Conservation (phyloP, 345 rosid genomes). For the Arabidopsis suecica region DNA sequence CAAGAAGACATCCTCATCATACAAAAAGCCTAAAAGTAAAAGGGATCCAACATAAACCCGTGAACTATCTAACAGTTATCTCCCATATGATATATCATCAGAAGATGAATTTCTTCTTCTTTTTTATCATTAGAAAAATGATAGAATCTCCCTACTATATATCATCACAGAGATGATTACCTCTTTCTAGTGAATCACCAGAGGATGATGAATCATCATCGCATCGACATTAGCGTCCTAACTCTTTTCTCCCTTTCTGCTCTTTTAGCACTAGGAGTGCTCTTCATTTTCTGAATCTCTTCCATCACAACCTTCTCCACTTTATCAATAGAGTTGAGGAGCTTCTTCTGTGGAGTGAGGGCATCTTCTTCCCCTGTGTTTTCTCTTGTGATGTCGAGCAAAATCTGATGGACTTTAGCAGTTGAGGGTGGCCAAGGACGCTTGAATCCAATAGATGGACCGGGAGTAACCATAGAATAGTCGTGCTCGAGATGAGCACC, state of each 20-base stretch:
- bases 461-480: conserved; percentile 52
- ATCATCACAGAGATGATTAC: conserved; percentile 41
- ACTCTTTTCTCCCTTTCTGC: conserved; percentile 72
- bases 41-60: conserved; percentile 20
- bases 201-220: conserved; percentile 46
- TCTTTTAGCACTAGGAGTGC: conserved; percentile 74
- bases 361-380: conserved; percentile 51
- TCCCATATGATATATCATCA: conserved; percentile 27
- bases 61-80: conserved; percentile 30
- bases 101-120: conserved; percentile 34
- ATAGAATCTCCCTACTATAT: conserved; percentile 32
- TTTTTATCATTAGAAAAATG: conserved; percentile 35
- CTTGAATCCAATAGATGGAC: conserved; percentile 49
- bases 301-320: conserved; percentile 83
- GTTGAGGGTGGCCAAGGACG: conserved; percentile 54
- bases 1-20: conserved; percentile 18
- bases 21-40: conserved; percentile 8
- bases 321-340: conserved; percentile 75
- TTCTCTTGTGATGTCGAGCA: conserved; percentile 57
- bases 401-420: conserved; percentile 59
- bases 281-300: conserved; percentile 70
- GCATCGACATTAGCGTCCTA: conserved; percentile 79
- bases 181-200: conserved; percentile 34
- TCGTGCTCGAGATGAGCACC: conserved; percentile 54
- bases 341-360: conserved; percentile 87